These are phyloP conservation scores for Leccinellum rugosiceps DNA, from an alignment of 768 basidiomycete species.

Conservation along the genomic window DNA sequence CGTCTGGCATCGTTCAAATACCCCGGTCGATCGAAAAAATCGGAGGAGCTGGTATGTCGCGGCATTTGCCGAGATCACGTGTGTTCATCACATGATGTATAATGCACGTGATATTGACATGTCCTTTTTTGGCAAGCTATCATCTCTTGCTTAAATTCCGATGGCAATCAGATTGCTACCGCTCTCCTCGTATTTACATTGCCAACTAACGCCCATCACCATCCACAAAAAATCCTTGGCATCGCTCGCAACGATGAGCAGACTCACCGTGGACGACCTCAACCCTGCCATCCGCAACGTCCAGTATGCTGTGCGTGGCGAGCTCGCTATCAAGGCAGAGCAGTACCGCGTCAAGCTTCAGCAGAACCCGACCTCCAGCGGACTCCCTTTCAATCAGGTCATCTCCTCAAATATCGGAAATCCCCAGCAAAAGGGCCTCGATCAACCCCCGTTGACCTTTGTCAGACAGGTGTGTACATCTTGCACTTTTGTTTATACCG, in stretches of 20 bases:
- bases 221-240: background rate
- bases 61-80: slow-evolving; percentile 19
- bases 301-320: slow-evolving; percentile 96
- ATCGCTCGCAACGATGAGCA: slow-evolving; percentile 40
- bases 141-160: background rate
- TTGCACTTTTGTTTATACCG: background rate
- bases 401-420: slow-evolving; percentile 98
- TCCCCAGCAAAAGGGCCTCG: slow-evolving; percentile 92
- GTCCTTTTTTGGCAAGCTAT: background rate
- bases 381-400: slow-evolving; percentile 81
- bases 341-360: slow-evolving; percentile 70
- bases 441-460: slow-evolving; percentile 92
- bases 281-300: slow-evolving; percentile 86
- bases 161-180: slow-evolving; percentile 12
- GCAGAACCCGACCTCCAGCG: slow-evolving; percentile 39
- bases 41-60: background rate
- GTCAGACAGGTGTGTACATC: slow-evolving; percentile 69
- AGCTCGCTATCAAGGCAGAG: slow-evolving; percentile 94
- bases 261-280: slow-evolving; percentile 66
- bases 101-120: background rate
- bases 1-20: slow-evolving; percentile 57
- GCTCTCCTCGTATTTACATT: background rate
- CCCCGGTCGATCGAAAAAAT: slow-evolving; percentile 21
- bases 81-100: background rate
- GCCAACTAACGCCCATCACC: background rate